phyloP scores from a whole-genome alignment of 1,284 basidiomycete genomes.

The Boletus smithii region DNA sequence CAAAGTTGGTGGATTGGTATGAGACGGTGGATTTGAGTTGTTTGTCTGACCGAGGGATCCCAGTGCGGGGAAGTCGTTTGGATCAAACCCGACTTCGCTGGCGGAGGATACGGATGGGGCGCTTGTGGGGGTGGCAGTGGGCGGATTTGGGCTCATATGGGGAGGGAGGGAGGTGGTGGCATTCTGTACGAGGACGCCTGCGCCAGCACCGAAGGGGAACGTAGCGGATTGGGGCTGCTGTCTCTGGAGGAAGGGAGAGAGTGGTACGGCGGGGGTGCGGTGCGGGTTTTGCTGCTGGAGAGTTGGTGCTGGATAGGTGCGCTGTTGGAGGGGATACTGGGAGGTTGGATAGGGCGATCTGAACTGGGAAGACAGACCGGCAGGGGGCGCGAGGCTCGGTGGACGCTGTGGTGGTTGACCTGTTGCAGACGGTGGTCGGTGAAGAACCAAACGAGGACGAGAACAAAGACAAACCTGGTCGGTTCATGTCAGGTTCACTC shows the following conservation, averaged over 20 bases:
- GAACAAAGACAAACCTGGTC: conserved; percentile 27
- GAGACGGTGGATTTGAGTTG: conserved; percentile 32
- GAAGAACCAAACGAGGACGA: neutral
- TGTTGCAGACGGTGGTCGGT: conserved; percentile 29
- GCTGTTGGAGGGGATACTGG: conserved; percentile 59
- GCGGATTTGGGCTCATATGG: conserved; percentile 50
- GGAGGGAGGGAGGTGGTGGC: conserved; percentile 50
- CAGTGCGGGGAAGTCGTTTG: conserved; percentile 81
- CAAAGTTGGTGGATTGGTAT: conserved; percentile 34
- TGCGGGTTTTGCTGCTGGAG: conserved; percentile 55
- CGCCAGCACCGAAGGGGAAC: conserved; percentile 49
- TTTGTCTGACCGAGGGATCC: conserved; percentile 53
- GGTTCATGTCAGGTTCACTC: conserved; percentile 21
- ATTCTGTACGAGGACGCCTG: conserved; percentile 52
- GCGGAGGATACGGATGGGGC: conserved; percentile 61
- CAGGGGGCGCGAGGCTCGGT: conserved; percentile 65
- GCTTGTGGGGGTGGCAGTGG: conserved; percentile 39
- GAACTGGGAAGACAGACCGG: conserved; percentile 58
- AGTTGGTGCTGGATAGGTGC: conserved; percentile 48
- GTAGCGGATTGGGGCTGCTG: conserved; percentile 50
- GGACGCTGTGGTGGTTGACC: conserved; percentile 78
- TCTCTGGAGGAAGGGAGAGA: conserved; percentile 60
- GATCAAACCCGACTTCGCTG: conserved; percentile 76
- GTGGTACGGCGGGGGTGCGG: conserved; percentile 55
- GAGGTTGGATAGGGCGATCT: conserved; percentile 56